phyloP scores from a whole-genome alignment of 2,329 filamentous ascomycete genomes.

The Nemania serpens region DNA sequence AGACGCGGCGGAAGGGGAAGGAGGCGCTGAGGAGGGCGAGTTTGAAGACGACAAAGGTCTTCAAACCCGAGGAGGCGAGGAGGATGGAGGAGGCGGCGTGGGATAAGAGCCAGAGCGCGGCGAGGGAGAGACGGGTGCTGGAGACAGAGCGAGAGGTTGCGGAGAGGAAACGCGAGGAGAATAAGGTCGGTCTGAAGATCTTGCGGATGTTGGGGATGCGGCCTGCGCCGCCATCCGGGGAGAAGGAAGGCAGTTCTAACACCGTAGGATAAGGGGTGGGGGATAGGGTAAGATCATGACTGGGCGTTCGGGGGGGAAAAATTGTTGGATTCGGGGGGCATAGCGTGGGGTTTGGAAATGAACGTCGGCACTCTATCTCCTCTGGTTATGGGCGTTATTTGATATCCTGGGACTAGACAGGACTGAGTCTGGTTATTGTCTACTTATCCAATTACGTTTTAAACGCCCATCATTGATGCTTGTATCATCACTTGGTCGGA shows the following conservation, averaged over 20 bases:
- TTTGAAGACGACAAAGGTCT: slow-evolving; percentile 61
- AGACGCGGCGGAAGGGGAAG: slow-evolving; percentile 69
- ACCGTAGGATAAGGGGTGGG: not conserved
- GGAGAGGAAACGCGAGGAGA: slow-evolving; percentile 22
- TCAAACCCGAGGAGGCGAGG: slow-evolving; percentile 64
- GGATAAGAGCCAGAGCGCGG: slow-evolving; percentile 26
- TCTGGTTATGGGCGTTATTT: slow-evolving; percentile 7
- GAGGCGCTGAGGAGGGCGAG: slow-evolving; percentile 54
- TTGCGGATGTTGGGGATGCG: slow-evolving; percentile 23
- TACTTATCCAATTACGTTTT: not conserved
- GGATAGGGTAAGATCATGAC: not conserved
- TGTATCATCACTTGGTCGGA: not conserved
- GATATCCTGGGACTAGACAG: slow-evolving; percentile 9
- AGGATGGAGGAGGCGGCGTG: slow-evolving; percentile 59
- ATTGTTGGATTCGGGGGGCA: not conserved
- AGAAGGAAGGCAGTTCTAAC: not conserved
- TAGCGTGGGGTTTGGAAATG: not conserved
- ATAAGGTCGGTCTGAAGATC: slow-evolving; percentile 15
- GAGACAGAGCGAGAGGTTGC: slow-evolving; percentile 16
- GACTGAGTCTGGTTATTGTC: not conserved
- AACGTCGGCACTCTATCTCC: not conserved
- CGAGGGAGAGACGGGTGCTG: slow-evolving; percentile 17
- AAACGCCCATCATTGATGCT: not conserved
- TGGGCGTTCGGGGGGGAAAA: not conserved
- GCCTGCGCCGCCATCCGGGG: slow-evolving; percentile 5